Evolutionary conservation across 306 rosid species (phyloP), one percentile per base, ranked within the genome.

Genomic region (Calophaca sinica): DNA sequence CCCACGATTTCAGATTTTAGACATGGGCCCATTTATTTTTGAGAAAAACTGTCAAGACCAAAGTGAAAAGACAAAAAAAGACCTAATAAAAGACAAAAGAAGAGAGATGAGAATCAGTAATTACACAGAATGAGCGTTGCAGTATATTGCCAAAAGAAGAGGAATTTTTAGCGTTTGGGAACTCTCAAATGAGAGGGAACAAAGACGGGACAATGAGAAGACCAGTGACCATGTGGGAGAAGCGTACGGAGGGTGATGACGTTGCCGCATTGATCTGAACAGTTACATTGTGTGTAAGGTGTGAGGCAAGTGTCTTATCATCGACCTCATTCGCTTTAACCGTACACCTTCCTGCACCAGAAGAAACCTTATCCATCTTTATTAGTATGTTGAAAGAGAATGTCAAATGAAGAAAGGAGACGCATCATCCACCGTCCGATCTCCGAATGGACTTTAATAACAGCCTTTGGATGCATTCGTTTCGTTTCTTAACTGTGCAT

Each of bases 131-230:
- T 48, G 15, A 31, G 35, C 7, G 38, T 68, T 9, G 73, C 45
- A 68, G 73, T 31, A 32, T 1, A 31, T 68, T n/a, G 4, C 73
- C 45, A 48, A n/a, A 68, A 15, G 48, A 4, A 67, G 10, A 12
- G 9, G 42, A 20, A 20, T 20, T 20, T 5, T 20, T 5, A 10
- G 36, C 9, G 9, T 64, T 42, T 64, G 42, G 61, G 50, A 54
- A 58, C 10, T 44, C 63, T 1, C 20, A 14, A 73, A 60, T 13
- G 3, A 2, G 13, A 14, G 15, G 66, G 29, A 68, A 79, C 79
- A 79, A 62, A 9, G 72, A 72, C 63, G 12, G 49, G 53, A 33
- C 39, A 41, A 32, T 42, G 82, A 79, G 33, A 71, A 79, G 77
- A 70, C 63, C 6, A 26, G 29, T 74, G 72, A 44, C 39, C 11